Percentiles rank a stretch among this genome's conserved stretches.
Conservation (phyloP, 2,329 filamentous ascomycete genomes). For the Colletotrichum navitas region DNA sequence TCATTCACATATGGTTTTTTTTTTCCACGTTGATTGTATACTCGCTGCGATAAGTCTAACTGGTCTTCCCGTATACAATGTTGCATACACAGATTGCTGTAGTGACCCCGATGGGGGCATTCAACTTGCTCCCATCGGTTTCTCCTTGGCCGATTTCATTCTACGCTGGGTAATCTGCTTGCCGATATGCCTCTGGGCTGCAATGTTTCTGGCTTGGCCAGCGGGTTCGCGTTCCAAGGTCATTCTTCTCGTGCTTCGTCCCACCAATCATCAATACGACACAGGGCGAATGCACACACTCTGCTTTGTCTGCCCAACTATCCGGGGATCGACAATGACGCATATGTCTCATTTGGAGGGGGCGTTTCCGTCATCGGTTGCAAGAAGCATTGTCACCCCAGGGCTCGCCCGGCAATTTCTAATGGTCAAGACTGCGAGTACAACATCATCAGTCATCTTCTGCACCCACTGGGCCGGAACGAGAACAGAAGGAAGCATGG, state of each 20-base stretch:
- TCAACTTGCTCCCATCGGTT: background rate
- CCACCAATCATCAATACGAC: background rate
- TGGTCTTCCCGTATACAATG: background rate
- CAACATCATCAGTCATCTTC: conserved; percentile 15
- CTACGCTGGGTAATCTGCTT: background rate
- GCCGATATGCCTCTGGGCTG: background rate
- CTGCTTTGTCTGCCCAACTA: conserved; percentile 8
- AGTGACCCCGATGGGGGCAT: background rate
- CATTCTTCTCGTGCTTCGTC: background rate
- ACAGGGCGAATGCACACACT: background rate
- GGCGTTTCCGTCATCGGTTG: conserved; percentile 34
- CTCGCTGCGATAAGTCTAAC: background rate
- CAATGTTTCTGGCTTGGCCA: background rate
- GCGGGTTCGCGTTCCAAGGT: no score
- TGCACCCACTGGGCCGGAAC: background rate
- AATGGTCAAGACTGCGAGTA: conserved; percentile 57
- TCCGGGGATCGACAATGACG: conserved; percentile 11
- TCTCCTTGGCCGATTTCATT: background rate
- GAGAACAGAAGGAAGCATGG: background rate
- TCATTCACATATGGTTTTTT: background rate
- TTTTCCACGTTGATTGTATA: background rate
- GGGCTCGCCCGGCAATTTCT: conserved; percentile 10
- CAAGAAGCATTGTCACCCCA: background rate
- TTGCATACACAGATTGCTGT: background rate
- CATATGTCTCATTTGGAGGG: background rate